These are phyloP conservation scores for Pichia deserticola DNA, from an alignment of 805 yeast species.

Conservation along the genomic window DNA sequence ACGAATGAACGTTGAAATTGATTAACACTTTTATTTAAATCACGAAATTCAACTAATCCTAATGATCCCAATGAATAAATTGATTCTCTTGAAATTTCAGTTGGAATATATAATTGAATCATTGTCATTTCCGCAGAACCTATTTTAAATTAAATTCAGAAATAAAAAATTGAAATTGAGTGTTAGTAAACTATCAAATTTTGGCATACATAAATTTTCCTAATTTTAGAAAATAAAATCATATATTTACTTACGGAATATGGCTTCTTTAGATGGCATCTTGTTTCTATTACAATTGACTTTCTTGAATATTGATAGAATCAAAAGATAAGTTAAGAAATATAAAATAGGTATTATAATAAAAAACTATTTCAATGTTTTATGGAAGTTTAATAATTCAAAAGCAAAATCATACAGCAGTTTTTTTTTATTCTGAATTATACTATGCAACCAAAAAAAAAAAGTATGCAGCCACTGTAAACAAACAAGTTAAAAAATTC, in stretches of 20 bases:
- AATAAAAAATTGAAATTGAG: neutral
- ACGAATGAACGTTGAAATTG: slow-evolving; percentile 90
- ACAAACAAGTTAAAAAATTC: neutral
- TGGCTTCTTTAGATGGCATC: slow-evolving; percentile 20
- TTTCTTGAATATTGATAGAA: too few relatives aligned
- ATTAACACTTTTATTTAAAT: slow-evolving; percentile 73
- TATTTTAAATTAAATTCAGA: neutral
- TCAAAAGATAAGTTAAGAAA: too few relatives aligned
- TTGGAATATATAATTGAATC: slow-evolving; percentile 84
- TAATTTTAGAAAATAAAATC: neutral
- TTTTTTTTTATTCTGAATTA: too few relatives aligned
- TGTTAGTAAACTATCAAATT: neutral
- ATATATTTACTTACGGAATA: slow-evolving; percentile 22
- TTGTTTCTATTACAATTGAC: neutral
- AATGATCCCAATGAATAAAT: slow-evolving; percentile 81
- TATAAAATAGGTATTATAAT: too few relatives aligned
- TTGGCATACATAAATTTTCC: too few relatives aligned
- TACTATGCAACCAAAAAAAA: too few relatives aligned
- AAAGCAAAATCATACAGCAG: neutral
- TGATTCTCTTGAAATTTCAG: slow-evolving; percentile 81
- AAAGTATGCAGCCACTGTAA: neutral
- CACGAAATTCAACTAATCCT: slow-evolving; percentile 83
- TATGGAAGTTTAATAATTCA: too few relatives aligned
- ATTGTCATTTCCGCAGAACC: slow-evolving; percentile 97
- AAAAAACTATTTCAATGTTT: too few relatives aligned